These are phyloP conservation scores for Phialophora macrospora DNA, from an alignment of 2,329 filamentous ascomycete species.

Conservation along the genomic window DNA sequence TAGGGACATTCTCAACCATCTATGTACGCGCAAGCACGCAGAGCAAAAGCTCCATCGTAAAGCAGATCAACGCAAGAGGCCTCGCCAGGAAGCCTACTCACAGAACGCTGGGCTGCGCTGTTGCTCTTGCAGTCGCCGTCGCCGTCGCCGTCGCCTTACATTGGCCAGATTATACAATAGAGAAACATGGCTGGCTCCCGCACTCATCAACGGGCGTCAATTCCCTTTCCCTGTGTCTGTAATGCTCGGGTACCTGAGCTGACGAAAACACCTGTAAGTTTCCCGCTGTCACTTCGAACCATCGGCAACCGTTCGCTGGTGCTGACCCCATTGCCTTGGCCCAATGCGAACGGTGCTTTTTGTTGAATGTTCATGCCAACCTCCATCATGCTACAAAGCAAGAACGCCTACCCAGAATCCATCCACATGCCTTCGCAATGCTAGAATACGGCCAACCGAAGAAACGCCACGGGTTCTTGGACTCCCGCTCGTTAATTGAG, in stretches of 20 bases:
- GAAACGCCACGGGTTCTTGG: constrained; percentile 1
- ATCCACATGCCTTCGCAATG: constrained; percentile 21
- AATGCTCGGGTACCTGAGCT: not conserved
- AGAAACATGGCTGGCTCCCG: constrained; percentile 5
- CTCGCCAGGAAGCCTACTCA: constrained; percentile 5
- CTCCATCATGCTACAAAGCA: constrained; percentile 8
- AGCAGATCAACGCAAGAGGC: not conserved
- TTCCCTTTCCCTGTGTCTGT: not conserved
- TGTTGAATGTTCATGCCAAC: constrained; percentile 11
- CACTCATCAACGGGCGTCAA: constrained; percentile 1
- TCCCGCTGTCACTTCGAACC: not conserved
- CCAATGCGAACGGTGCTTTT: constrained; percentile 3
- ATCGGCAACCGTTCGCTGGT: not conserved
- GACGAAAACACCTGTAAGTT: not conserved
- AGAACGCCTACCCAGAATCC: constrained; percentile 29
- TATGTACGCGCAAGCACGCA: constrained; percentile 8
- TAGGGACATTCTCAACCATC: not conserved
- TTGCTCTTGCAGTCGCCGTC: not conserved
- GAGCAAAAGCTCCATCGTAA: not conserved
- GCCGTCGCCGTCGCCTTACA: not conserved
- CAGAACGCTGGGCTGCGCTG: not conserved
- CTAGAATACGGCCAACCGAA: not conserved
- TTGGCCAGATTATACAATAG: constrained; percentile 10
- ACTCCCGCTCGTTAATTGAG: constrained; percentile 69
- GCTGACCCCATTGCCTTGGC: not conserved